Evolutionary conservation across 768 basidiomycete genomes (phyloP).

Genomic region (Nidula microcarpa): DNA sequence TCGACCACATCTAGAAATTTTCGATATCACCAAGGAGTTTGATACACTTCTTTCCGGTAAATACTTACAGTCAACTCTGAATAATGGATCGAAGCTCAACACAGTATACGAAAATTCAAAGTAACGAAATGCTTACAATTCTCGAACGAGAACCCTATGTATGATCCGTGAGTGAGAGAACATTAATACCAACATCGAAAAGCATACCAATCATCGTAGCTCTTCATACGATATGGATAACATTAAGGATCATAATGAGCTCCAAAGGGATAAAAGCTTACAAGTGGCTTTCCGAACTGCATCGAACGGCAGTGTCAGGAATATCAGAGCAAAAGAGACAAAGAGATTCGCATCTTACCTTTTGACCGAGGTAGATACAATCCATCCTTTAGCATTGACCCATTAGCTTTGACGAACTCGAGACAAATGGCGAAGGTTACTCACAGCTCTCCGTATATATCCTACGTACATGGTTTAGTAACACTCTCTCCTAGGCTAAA

Average conservation of each 20-base stretch:
- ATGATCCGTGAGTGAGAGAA: not conserved
- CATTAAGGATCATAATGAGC: no score
- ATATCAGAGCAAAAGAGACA: conserved; percentile 1
- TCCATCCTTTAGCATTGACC: conserved; percentile 61
- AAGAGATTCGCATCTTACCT: conserved; percentile 37
- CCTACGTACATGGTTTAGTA: conserved; percentile 37
- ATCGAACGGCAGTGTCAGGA: not conserved
- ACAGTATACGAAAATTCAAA: not conserved
- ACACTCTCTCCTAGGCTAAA: not conserved
- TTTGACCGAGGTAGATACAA: conserved; percentile 95
- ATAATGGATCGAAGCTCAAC: not conserved
- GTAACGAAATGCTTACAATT: conserved; percentile 51
- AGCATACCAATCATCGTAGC: conserved; percentile 38
- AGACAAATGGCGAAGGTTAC: conserved; percentile 12
- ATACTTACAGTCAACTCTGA: conserved; percentile 68
- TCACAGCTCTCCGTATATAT: conserved; percentile 95
- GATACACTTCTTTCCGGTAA: not conserved
- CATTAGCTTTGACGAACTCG: not conserved
- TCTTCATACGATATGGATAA: conserved; percentile 10
- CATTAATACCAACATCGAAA: no score
- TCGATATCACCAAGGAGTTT: not conserved
- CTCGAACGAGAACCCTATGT: conserved; percentile 64
- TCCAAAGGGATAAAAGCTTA: conserved; percentile 24
- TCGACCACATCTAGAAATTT: conserved; percentile 60
- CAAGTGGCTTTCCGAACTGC: conserved; percentile 76